Evolutionary conservation across 2,329 filamentous ascomycete genomes (phyloP), one percentile per base, ranked within the genome.

Genomic region (Lecanicillium sp.): DNA sequence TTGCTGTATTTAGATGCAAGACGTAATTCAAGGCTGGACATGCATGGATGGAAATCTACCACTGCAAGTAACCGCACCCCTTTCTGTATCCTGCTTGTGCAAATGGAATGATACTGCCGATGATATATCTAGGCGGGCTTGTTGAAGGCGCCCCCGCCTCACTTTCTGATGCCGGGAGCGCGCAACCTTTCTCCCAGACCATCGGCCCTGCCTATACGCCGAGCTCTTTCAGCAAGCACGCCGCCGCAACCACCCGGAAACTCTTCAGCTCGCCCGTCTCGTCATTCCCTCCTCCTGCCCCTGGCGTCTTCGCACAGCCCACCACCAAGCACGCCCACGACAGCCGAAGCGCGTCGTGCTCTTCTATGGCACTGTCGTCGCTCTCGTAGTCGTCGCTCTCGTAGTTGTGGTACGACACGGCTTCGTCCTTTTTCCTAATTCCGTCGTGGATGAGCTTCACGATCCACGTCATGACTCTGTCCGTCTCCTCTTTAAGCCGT

Each of bases 401-500:
- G 11, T 24, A 27, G 17, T 41, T 39, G 6, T 26, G 21, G 23
- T 24, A n/a, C 2, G 12, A 17, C 15, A 5, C n/a, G 10, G 14
- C 33, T 17, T 21, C 42, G 30, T 21, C 32, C 23, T 21, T 10
- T 37, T 36, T 20, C 12, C 23, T 23, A 14, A 27, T 17, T 4
- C 37, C n/a, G 27, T 29, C 20, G 2, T 6, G 24, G 2, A 71
- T 67, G 33, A 68, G 56, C 6, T 61, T 60, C 19, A 65, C 62
- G 9, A 69, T 63, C 63, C 66, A 73, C 2, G 64, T 59, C 12
- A 70, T 62, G 36, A 74, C 66, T 8, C 68, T 65, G 33, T 75
- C 71, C 38, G 73, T 77, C 43, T 73, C 73, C 14, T 77, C 74
- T 47, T 70, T 72, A 20, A 80, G 66, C 53, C 72, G 73, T 42